phyloP scores from a whole-genome alignment of 768 basidiomycete species.

The Crassisporium funariophilum region DNA sequence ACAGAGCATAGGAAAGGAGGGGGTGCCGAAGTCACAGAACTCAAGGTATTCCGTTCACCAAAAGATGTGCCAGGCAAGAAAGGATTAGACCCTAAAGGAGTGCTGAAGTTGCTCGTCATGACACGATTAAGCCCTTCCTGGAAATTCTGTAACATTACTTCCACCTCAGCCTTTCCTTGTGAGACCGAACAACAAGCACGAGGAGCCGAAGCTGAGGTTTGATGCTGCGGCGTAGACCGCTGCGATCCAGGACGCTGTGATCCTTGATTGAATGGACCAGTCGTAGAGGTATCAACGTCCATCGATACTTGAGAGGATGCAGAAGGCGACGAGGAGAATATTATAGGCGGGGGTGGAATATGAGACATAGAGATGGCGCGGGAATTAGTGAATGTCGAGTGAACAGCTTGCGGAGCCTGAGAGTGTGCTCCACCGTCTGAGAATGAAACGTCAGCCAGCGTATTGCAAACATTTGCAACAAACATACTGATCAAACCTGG shows the following conservation, averaged over 20 bases:
- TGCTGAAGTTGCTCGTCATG: constrained; percentile 30
- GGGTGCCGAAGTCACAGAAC: constrained; percentile 7
- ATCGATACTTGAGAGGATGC: constrained; percentile 28
- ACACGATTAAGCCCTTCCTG: constrained; percentile 53
- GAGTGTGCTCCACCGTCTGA: too few relatives aligned
- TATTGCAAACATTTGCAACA: constrained; percentile 7
- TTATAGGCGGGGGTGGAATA: constrained; percentile 34
- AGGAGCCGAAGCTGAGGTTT: constrained; percentile 10
- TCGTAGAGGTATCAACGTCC: constrained; percentile 8
- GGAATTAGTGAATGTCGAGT: too few relatives aligned
- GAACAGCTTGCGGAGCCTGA: too few relatives aligned
- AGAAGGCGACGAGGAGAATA: too few relatives aligned
- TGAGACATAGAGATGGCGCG: constrained; percentile 24
- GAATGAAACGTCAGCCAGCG: constrained; percentile 17
- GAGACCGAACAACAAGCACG: constrained; percentile 45
- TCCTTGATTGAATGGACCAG: background rate
- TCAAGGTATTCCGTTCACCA: background rate
- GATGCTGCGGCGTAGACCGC: constrained; percentile 17
- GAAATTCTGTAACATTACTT: constrained; percentile 49
- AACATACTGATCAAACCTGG: constrained; percentile 13
- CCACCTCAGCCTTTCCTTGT: constrained; percentile 52
- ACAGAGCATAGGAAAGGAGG: constrained; percentile 33
- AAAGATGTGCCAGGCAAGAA: background rate
- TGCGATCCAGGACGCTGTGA: constrained; percentile 8
- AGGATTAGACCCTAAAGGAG: constrained; percentile 4